phyloP scores from a whole-genome alignment of 2,329 filamentous ascomycete genomes.

The Aspergillus sp. region DNA sequence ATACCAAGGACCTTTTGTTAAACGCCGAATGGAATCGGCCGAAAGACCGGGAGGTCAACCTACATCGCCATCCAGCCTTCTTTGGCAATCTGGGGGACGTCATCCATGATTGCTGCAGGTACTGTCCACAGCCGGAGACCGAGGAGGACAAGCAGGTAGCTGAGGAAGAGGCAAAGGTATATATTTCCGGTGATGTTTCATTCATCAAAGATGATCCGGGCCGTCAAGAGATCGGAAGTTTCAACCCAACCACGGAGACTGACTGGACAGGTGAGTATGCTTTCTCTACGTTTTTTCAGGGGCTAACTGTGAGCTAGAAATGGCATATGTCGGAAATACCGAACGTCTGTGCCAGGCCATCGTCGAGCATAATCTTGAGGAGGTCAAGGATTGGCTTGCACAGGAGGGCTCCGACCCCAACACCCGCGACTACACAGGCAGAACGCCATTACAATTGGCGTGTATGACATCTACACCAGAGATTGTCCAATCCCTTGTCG shows the following conservation, averaged over 20 bases:
- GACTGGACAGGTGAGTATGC: constrained; percentile 57
- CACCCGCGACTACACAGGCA: constrained; percentile 65
- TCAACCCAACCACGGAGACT: constrained; percentile 70
- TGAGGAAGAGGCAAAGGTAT: constrained; percentile 63
- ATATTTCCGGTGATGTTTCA: constrained; percentile 61
- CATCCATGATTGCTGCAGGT: constrained; percentile 71
- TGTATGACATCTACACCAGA: constrained; percentile 58
- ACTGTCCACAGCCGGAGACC: constrained; percentile 60
- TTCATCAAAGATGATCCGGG: constrained; percentile 78
- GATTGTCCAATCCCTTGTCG: constrained; percentile 61
- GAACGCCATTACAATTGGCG: constrained; percentile 70
- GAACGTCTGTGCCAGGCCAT: constrained; percentile 71
- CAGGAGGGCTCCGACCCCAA: constrained; percentile 63
- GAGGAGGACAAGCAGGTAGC: constrained; percentile 62
- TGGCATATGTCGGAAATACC: constrained; percentile 80
- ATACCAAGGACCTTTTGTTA: constrained; percentile 69
- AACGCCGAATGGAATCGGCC: constrained; percentile 81
- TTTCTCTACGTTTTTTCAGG: neutral
- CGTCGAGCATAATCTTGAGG: constrained; percentile 60
- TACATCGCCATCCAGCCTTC: constrained; percentile 79
- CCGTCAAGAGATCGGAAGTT: constrained; percentile 61
- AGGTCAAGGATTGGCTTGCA: constrained; percentile 60
- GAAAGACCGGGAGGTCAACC: constrained; percentile 62
- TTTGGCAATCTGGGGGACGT: constrained; percentile 69
- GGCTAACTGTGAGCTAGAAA: constrained; percentile 41